A percentile compares a stretch with the other conserved stretches of the same genome.
Conservation (phyloP, 2,329 filamentous ascomycete genomes). For the Mollisia scopiformis region DNA sequence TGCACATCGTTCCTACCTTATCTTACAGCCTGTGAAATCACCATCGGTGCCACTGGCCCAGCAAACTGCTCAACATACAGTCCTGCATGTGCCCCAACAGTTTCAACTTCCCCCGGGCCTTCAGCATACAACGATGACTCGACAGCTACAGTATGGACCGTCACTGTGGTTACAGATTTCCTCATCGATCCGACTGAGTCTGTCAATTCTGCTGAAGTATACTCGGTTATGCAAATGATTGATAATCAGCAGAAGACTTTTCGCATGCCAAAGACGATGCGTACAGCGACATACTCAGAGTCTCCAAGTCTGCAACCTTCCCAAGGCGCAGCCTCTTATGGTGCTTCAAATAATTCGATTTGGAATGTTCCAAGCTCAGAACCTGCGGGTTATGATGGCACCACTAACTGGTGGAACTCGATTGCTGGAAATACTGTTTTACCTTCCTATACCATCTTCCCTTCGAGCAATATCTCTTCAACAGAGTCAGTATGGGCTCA, state of each 20-base stretch:
- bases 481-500: no score
- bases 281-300: no score
- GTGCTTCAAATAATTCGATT: no score
- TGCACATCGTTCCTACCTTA: not conserved
- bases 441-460: no score
- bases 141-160: not conserved
- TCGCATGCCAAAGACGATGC: no score
- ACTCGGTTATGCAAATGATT: conserved; percentile 1
- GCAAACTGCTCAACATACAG: not conserved
- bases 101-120: not conserved
- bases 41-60: not conserved
- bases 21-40: conserved; percentile 1
- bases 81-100: not conserved
- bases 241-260: not conserved
- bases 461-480: no score
- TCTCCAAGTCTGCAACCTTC: no score
- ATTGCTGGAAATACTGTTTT: no score
- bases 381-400: no score
- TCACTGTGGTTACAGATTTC: not conserved
- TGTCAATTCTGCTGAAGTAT: not conserved
- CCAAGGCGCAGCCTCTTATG: no score
- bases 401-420: no score
- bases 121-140: not conserved
- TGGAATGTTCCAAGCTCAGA: no score
- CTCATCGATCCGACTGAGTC: not conserved